phyloP scores from a whole-genome alignment of 495 filamentous ascomycete species.

The Pseudevernia furfuracea region DNA sequence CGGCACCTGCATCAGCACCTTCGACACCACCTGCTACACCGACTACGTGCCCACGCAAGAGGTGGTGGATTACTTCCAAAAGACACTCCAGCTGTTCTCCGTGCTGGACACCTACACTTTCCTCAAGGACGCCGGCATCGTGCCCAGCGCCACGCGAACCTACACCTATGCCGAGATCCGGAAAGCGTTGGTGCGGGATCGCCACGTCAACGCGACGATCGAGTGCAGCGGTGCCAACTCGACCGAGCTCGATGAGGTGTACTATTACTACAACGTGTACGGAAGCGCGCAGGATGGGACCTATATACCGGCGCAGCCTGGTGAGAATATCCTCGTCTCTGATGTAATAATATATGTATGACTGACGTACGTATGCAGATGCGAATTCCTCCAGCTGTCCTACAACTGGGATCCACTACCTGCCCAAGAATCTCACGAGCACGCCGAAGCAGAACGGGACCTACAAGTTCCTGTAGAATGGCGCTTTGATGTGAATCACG shows the following conservation, averaged over 20 bases:
- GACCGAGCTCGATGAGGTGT: conserved; percentile 60
- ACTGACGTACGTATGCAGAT: background rate
- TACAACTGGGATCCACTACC: conserved; percentile 52
- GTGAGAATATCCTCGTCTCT: conserved; percentile 23
- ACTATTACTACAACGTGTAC: conserved; percentile 75
- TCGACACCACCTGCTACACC: conserved; percentile 65
- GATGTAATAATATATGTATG: too few species aligned
- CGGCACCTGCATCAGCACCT: conserved; percentile 50
- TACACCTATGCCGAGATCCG: conserved; percentile 59
- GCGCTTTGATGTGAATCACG: too few species aligned
- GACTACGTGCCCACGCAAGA: conserved; percentile 55
- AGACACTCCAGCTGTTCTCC: conserved; percentile 45
- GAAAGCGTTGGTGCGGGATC: conserved; percentile 46
- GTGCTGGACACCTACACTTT: conserved; percentile 38
- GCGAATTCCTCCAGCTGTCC: conserved; percentile 47
- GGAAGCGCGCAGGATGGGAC: conserved; percentile 67
- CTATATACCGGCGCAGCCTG: conserved; percentile 58
- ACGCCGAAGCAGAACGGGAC: conserved; percentile 5
- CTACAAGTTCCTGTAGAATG: background rate
- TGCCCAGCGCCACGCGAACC: conserved; percentile 37
- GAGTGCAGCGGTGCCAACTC: conserved; percentile 45
- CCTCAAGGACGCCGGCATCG: conserved; percentile 40
- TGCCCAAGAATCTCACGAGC: conserved; percentile 46
- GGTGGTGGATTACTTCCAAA: conserved; percentile 51
- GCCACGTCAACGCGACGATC: conserved; percentile 60